Percentiles rank a stretch among this genome's conserved stretches.
Evolutionary conservation across 768 basidiomycete species (phyloP).

Genomic region (Lactarius deliciosus): DNA sequence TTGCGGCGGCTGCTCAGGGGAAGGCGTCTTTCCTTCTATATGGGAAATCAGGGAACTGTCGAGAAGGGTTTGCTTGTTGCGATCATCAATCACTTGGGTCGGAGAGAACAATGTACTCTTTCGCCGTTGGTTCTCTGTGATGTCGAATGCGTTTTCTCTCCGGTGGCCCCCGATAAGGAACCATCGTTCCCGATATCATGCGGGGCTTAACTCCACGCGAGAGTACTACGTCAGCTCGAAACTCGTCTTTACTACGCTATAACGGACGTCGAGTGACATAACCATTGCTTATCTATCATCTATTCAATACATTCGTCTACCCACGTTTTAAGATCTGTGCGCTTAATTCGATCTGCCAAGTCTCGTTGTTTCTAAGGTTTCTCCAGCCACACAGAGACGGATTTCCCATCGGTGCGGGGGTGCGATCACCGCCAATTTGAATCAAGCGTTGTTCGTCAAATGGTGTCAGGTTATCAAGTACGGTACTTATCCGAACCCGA

Average conservation of each 20-base stretch:
- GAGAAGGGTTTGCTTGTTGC: neutral
- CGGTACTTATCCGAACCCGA: neutral
- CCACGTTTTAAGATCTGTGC: neutral
- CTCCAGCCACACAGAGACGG: neutral
- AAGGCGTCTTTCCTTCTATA: neutral
- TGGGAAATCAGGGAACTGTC: neutral
- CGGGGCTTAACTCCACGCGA: neutral
- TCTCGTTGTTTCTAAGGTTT: neutral
- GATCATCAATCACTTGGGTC: neutral
- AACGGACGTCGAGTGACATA: neutral
- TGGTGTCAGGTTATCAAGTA: neutral
- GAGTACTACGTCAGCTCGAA: neutral
- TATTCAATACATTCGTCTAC: neutral
- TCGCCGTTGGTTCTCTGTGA: neutral
- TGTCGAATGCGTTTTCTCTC: neutral
- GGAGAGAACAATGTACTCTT: neutral
- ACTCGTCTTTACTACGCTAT: neutral
- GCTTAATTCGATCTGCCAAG: neutral
- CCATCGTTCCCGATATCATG: slow-evolving; percentile 1
- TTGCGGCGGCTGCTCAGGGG: neutral
- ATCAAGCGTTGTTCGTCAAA: neutral
- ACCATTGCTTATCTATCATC: neutral
- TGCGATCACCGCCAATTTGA: neutral
- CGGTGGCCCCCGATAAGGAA: neutral
- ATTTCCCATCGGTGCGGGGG: neutral